Evolutionary conservation across 305 asterid species (phyloP).

Genomic region (Solanum hybrid): DNA sequence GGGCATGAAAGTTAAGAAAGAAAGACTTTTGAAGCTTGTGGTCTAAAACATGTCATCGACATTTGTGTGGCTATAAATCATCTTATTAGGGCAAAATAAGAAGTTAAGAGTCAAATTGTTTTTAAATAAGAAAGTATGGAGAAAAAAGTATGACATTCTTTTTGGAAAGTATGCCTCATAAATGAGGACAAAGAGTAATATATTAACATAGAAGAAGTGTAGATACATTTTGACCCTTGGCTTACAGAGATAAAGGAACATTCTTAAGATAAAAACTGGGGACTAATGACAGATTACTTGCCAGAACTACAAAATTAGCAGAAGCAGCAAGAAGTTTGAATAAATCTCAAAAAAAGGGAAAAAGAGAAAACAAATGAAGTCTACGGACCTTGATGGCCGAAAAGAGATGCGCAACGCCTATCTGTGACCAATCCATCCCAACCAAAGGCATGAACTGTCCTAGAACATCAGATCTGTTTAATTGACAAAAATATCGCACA

Average conservation of each 20-base stretch:
- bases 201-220: neutral
- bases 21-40: neutral
- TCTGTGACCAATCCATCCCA: conserved; percentile 96
- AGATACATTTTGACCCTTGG: neutral
- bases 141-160: neutral
- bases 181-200: neutral
- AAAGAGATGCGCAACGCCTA: conserved; percentile 87
- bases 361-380: neutral
- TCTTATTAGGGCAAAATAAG: neutral
- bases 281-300: neutral
- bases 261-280: neutral
- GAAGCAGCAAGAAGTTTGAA: neutral
- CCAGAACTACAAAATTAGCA: neutral
- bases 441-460: conserved; percentile 98
- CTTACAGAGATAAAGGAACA: neutral
- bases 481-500: neutral
- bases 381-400: conserved; percentile 81
- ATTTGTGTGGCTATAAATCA: neutral
- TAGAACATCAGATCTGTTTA: conserved; percentile 81
- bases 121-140: neutral
- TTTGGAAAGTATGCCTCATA: neutral
- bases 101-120: neutral
- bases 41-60: neutral
- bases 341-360: neutral
- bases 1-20: neutral